These are phyloP conservation scores for Serpula lacrymans DNA, from an alignment of 768 basidiomycete species.

Conservation along the genomic window DNA sequence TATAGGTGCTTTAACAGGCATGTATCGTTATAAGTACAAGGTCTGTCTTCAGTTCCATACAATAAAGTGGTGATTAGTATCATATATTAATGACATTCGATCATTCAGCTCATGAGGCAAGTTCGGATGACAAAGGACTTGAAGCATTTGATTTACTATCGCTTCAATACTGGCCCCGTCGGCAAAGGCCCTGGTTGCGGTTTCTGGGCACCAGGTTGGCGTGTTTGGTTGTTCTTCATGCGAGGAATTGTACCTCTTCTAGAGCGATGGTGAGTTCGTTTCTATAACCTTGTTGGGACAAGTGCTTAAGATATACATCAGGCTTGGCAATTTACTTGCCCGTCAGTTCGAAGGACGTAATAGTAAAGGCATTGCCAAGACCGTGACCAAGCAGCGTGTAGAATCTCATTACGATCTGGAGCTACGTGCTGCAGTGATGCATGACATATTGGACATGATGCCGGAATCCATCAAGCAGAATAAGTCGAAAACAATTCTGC, in stretches of 20 bases:
- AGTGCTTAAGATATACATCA: conserved; percentile 16
- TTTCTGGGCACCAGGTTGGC: conserved; percentile 99
- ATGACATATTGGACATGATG: conserved; percentile 99
- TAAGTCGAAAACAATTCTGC: conserved; percentile 99
- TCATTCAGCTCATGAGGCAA: conserved; percentile 87
- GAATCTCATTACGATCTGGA: conserved; percentile 99
- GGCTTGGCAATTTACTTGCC: conserved; percentile 93
- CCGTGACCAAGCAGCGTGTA: conserved; percentile 98
- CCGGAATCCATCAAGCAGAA: conserved; percentile 99
- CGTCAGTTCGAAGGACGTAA: conserved; percentile 99
- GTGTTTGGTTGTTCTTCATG: conserved; percentile 99
- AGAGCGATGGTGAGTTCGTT: conserved; percentile 73
- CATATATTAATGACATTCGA: neutral
- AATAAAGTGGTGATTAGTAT: neutral
- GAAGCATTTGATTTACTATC: conserved; percentile 97
- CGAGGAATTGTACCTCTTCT: conserved; percentile 96
- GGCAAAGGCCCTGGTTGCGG: conserved; percentile 99
- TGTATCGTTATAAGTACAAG: conserved; percentile 99
- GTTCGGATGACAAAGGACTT: conserved; percentile 99
- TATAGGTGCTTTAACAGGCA: conserved; percentile 96
- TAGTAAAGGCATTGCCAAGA: conserved; percentile 94
- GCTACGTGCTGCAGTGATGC: conserved; percentile 97
- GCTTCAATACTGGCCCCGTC: conserved; percentile 99
- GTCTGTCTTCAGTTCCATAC: conserved; percentile 31
- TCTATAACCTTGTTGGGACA: neutral